phyloP scores from a whole-genome alignment of 768 basidiomycete genomes.

The Boletus eberwhitei region DNA sequence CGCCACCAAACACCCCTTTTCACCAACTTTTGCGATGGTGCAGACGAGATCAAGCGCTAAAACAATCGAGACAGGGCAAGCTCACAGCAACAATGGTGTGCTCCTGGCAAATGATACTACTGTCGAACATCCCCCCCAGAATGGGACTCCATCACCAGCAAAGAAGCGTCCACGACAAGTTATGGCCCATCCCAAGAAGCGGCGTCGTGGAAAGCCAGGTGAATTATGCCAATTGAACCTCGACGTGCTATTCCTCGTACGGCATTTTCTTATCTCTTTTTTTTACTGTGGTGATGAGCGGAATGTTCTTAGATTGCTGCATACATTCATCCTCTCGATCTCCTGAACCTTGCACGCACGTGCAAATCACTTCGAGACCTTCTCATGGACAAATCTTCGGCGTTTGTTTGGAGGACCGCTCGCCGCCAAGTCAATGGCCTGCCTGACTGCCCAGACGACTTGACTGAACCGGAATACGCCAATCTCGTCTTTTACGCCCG shows the following conservation, averaged over 20 bases:
- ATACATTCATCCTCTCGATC: conserved; percentile 34
- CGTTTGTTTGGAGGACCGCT: conserved; percentile 22
- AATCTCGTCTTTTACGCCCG: conserved; percentile 36
- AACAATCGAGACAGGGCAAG: not conserved
- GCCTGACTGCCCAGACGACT: conserved; percentile 42
- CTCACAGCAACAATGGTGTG: not conserved
- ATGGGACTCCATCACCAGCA: too few relatives aligned
- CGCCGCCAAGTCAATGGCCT: conserved; percentile 35
- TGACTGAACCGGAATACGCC: conserved; percentile 44
- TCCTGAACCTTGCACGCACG: conserved; percentile 36
- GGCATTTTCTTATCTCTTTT: not conserved
- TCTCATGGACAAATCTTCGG: conserved; percentile 30
- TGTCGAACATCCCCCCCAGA: not conserved
- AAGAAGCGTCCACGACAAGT: not conserved
- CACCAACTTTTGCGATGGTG: not conserved
- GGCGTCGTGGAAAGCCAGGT: not conserved
- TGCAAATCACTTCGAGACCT: conserved; percentile 36
- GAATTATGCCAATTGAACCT: conserved; percentile 12
- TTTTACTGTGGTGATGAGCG: not conserved
- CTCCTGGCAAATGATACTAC: not conserved
- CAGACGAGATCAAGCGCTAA: not conserved
- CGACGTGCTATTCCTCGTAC: conserved; percentile 19
- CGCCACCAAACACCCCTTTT: not conserved
- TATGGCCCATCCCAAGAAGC: not conserved
- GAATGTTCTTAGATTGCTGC: conserved; percentile 34